Conservation (phyloP, 345 rosid species). For the Camelina sativa region DNA sequence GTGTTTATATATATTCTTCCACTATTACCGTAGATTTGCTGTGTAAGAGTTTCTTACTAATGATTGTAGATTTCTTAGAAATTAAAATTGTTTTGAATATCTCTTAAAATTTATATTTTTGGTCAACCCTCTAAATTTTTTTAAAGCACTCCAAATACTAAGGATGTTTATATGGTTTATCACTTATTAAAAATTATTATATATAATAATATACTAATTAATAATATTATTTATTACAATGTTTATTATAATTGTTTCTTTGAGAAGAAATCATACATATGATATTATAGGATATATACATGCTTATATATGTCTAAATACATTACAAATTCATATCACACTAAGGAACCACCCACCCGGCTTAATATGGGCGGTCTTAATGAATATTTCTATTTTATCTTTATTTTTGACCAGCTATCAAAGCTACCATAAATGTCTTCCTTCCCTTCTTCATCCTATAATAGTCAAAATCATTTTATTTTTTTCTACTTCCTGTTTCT, state of each 20-base stretch:
- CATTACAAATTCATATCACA: no score
- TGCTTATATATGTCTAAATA: no score
- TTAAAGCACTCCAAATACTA: background rate
- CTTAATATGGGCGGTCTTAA: no score
- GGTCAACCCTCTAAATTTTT: background rate
- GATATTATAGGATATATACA: background rate
- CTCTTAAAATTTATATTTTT: no score
- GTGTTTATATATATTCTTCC: background rate
- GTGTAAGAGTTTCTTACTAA: background rate
- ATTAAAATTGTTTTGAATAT: background rate
- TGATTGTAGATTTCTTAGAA: background rate
- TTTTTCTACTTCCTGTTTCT: no score
- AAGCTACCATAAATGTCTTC: no score
- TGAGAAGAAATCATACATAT: background rate
- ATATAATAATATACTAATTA: background rate
- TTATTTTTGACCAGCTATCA: no score
- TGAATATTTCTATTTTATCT: no score
- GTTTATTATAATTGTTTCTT: background rate
- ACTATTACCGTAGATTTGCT: background rate
- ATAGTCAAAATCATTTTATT: no score
- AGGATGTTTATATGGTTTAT: background rate
- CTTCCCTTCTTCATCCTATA: no score
- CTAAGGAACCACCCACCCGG: no score
- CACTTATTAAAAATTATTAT: background rate
- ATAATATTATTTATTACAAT: background rate